Conservation (phyloP, 495 filamentous ascomycete species). For the Daldinia grandis region DNA sequence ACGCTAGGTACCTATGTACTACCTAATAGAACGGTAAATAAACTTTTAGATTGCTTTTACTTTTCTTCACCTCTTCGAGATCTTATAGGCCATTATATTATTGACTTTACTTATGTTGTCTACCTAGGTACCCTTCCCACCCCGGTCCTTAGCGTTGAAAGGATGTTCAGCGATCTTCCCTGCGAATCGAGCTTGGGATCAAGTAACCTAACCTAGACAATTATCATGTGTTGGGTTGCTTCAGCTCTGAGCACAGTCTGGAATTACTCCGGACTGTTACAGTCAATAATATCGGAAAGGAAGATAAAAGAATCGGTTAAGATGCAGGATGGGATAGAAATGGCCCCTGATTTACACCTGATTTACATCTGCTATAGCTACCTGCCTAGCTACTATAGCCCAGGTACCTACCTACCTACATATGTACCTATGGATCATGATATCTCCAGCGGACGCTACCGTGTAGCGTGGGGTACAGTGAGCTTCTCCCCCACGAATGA, state of each 20-base stretch:
- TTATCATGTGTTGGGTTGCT: not conserved
- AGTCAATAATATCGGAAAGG: not conserved
- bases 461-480: constrained; percentile 22
- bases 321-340: not conserved
- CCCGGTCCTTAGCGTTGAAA: not conserved
- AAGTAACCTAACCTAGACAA: not conserved
- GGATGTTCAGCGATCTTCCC: not conserved
- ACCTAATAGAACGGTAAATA: not conserved
- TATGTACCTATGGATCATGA: constrained; percentile 6
- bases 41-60: not conserved
- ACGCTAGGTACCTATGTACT: too few relatives aligned
- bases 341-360: not conserved
- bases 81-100: not conserved
- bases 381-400: not conserved
- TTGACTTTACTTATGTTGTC: not conserved
- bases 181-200: not conserved
- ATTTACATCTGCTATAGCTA: not conserved
- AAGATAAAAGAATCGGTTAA: not conserved
- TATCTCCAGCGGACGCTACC: constrained; percentile 6
- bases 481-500: not conserved
- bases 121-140: not conserved
- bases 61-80: not conserved
- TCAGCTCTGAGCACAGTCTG: not conserved
- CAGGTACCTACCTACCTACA: not conserved
- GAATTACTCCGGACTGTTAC: not conserved